Base-by-base conservation (phyloP, 129 eudicot species). In the Flaveria sonorensis region DNA sequence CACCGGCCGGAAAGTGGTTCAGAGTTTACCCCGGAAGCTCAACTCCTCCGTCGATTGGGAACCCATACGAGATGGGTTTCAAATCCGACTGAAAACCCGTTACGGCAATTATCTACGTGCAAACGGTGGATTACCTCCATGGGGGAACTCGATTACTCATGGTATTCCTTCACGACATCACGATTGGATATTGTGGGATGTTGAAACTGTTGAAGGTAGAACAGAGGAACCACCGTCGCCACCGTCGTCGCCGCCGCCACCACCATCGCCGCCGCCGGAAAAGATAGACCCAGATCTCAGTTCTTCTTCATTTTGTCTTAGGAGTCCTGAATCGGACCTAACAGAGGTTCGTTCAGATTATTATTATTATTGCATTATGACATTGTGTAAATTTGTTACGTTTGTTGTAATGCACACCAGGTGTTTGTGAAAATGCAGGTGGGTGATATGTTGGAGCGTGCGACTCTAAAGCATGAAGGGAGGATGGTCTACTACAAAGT, bases 41-140 rank as follows among this genome's bases (percentile, higher is more conserved):
- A 83, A 85, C 59, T 89, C 96, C 1, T 85, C 89, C 0, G n/a
- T 81, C 30, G 88, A 87, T 39, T 89, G 96, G 96, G 92, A 89
- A 53, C 92, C 92, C 18, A 52, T 85, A 10, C 78, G 88, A 6
- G 89, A 85, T 2, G 89, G 92, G 47, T 66, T 79, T 43, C 86
- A 78, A 30, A 84, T 83, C 6, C 82, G 73, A 73, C 70, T 89
- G 1, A 87, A 87, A 73, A 87, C 88, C 6, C 82, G 92, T 15
- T 87, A 89, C 16, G 96, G 92, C 11, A 85, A 87, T 16, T 89
- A 55, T 72, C 30, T 89, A 47, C 77, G 89, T 4, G 96, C 91
- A 0, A 89, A 89, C 19, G 85, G 85, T 15, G 92, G 89, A 65
- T 47, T 89, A 10, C 92, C 96, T 18, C 92, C 96, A 2, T 87